phyloP scores from a whole-genome alignment of 1,284 basidiomycete genomes.

The Heliocybe sulcata region DNA sequence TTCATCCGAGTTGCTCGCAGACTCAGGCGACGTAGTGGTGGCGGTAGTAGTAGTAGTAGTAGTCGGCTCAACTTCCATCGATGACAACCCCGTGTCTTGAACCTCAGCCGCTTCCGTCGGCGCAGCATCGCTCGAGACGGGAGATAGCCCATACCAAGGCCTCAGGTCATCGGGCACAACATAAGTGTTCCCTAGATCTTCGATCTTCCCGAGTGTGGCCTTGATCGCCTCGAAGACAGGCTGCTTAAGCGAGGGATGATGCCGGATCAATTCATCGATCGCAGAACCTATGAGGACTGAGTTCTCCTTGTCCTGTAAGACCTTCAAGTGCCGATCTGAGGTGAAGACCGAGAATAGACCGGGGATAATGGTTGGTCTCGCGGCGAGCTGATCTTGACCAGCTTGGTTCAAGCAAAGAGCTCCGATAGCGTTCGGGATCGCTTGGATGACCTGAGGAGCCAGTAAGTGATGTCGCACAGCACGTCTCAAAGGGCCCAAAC shows the following conservation, averaged over 20 bases:
- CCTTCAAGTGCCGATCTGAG: conserved; percentile 77
- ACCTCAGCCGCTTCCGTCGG: conserved; percentile 10
- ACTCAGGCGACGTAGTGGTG: neutral
- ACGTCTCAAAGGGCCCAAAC: conserved; percentile 1
- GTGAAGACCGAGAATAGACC: conserved; percentile 85
- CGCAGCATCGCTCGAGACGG: conserved; percentile 1
- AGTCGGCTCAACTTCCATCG: neutral
- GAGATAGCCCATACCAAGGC: conserved; percentile 53
- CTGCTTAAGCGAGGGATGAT: conserved; percentile 86
- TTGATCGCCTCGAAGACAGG: conserved; percentile 75
- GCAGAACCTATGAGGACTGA: conserved; percentile 83
- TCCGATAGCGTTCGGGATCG: conserved; percentile 94
- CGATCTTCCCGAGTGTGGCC: conserved; percentile 63
- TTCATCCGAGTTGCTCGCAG: conserved; percentile 6
- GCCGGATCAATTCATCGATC: conserved; percentile 93
- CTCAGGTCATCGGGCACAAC: conserved; percentile 48
- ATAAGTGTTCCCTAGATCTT: conserved; percentile 62
- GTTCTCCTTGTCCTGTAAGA: conserved; percentile 92
- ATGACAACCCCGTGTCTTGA: neutral
- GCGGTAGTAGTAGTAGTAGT: no score
- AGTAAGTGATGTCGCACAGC: conserved; percentile 4
- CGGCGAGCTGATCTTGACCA: conserved; percentile 79
- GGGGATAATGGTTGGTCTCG: conserved; percentile 75
- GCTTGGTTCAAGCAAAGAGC: conserved; percentile 92
- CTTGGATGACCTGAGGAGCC: conserved; percentile 69